A percentile compares a stretch with the other conserved stretches of the same genome.
Evolutionary conservation across 2,329 filamentous ascomycete genomes (phyloP).

Genomic region (Sclerotinia sclerotiorum): DNA sequence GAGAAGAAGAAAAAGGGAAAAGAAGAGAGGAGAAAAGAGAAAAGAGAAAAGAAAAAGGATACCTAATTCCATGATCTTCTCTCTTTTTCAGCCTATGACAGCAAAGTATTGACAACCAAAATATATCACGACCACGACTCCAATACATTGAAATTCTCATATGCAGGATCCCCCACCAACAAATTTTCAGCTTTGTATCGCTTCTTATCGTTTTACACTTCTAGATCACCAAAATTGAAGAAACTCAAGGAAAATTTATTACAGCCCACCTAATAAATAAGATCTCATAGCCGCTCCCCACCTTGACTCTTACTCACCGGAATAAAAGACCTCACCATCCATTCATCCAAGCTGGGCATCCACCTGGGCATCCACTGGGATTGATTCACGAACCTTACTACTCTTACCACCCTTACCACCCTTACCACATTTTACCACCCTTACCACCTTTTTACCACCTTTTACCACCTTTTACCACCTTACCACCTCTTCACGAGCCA

Average conservation of each 20-base stretch:
- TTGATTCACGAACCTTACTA: neutral
- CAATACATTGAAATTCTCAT: neutral
- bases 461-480: neutral
- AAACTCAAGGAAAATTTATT: conserved; percentile 3
- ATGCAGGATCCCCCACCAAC: conserved; percentile 13
- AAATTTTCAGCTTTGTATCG: neutral
- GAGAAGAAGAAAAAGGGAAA: neutral
- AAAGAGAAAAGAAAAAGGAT: neutral
- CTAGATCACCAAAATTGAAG: neutral
- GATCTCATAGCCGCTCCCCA: conserved; percentile 16
- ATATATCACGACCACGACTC: neutral
- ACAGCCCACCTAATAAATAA: neutral
- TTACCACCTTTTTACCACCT: no score
- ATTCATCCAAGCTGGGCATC: neutral
- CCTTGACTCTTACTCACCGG: conserved; percentile 7
- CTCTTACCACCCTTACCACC: neutral
- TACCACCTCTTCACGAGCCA: conserved; percentile 20
- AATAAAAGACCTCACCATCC: neutral
- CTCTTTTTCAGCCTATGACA: neutral
- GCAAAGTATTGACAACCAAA: neutral
- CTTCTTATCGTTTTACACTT: conserved; percentile 2
- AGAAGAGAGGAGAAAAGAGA: neutral
- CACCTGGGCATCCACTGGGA: conserved; percentile 13
- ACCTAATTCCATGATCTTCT: neutral
- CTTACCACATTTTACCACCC: neutral